phyloP scores from a whole-genome alignment of 1,139 yeast genomes.

The Blastobotrys serpentis region DNA sequence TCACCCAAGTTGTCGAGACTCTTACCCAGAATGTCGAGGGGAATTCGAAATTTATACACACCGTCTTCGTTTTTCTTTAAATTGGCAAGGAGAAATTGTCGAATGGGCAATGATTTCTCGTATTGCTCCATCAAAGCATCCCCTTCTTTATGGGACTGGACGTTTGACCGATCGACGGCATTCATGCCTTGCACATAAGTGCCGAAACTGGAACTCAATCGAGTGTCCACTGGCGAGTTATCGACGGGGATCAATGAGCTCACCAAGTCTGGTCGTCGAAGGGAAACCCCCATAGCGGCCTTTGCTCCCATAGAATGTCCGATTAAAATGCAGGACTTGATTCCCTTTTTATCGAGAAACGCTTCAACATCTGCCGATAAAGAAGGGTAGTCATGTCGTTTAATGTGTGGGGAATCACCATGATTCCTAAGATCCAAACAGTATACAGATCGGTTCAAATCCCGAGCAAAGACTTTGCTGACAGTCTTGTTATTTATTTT shows the following conservation, averaged over 20 bases:
- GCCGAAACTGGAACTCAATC: conserved; percentile 61
- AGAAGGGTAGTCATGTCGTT: conserved; percentile 72
- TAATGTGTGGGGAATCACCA: conserved; percentile 80
- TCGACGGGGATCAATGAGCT: conserved; percentile 75
- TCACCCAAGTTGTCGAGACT: conserved; percentile 62
- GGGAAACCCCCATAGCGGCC: conserved; percentile 82
- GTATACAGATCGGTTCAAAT: conserved; percentile 47
- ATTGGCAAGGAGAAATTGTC: conserved; percentile 79
- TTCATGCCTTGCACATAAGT: conserved; percentile 63
- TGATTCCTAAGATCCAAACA: conserved; percentile 86
- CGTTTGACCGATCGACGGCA: conserved; percentile 44
- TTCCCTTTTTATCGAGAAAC: conserved; percentile 52
- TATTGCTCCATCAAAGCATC: conserved; percentile 60
- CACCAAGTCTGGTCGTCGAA: conserved; percentile 65
- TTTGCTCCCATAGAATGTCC: conserved; percentile 99
- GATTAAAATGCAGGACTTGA: conserved; percentile 61
- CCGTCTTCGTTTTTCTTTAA: conserved; percentile 44
- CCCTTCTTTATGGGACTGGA: conserved; percentile 62
- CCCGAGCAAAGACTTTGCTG: conserved; percentile 48
- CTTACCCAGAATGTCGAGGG: conserved; percentile 64
- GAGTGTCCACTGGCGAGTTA: conserved; percentile 77
- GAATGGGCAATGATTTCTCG: conserved; percentile 59
- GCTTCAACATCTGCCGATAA: conserved; percentile 81
- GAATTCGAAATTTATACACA: conserved; percentile 52
- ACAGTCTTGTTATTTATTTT: conserved; percentile 75